Evolutionary conservation across 306 rosid species (phyloP), one percentile per base, ranked within the genome.

Genomic region (Lagenaria siceraria): DNA sequence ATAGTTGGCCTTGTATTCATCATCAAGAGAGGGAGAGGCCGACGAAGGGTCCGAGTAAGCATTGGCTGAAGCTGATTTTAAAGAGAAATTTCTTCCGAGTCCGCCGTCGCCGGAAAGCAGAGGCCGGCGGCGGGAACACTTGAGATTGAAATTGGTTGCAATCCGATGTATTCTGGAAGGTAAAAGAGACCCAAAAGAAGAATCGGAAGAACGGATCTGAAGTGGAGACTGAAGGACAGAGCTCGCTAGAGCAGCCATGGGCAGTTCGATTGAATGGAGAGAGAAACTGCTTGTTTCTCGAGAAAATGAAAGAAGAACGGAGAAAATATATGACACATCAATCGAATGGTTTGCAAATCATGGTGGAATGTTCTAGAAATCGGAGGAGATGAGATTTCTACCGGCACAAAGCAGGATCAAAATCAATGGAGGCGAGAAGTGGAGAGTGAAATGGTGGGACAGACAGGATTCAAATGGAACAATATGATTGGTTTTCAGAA

Each of bases 231-330:
- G 87, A 70, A 82, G 85, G 52, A 80, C 84, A 31, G 85, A 80
- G 74, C 75, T 82, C 15, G 83, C 80, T n/a, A 86, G 48, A 38
- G 90, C 76, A 81, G 90, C 88, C 90, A 88, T 85, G 75, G 78
- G 10, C 15, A 42, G 14, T 31, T 14, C 19, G 42, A 25, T 78
- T 17, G 13, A 48, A 60, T 40, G 35, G 65, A 10, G 77, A 46
- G 31, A 2, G 71, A 4, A 33, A 62, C 46, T 33, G 48, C 18
- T 33, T 52, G 77, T 74, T 74, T 74, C 63, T 31, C n/a, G 63
- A n/a, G 74, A 74, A 42, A 36, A 31, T 33, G 5, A 72, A 7
- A 46, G 38, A 24, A 71, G 8, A 43, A 13, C 4, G 2, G 38
- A 52, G 59, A 49, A 19, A 25, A 27, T n/a, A 54, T 54, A 54